Conservation (phyloP, 768 basidiomycete species). For the Boletus pseudopeckii region DNA sequence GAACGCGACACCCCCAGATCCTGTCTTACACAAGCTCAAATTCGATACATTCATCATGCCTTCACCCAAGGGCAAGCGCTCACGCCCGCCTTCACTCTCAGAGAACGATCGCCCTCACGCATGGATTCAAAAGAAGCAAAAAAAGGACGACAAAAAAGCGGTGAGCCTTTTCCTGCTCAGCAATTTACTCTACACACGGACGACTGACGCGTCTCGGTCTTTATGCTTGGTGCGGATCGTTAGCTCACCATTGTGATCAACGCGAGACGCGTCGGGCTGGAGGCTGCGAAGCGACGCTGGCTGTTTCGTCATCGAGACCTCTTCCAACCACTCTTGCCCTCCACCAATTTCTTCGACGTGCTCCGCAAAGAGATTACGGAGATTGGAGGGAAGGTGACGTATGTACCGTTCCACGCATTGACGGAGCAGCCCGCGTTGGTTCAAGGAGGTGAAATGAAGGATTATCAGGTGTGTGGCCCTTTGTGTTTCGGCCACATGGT, state of each 20-base stretch:
- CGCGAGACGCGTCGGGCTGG: conserved; percentile 35
- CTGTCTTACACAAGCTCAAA: not conserved
- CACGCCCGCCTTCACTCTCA: conserved; percentile 7
- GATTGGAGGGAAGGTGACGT: conserved; percentile 24
- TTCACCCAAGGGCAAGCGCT: conserved; percentile 16
- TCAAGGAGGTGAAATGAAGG: conserved; percentile 60
- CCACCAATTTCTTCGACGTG: conserved; percentile 37
- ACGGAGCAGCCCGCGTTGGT: conserved; percentile 50
- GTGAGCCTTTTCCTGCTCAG: conserved; percentile 23
- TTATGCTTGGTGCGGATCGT: not conserved
- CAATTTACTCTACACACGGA: not conserved
- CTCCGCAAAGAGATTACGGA: conserved; percentile 33
- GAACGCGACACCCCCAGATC: conserved; percentile 24
- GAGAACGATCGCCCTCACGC: not conserved
- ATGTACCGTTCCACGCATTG: conserved; percentile 37
- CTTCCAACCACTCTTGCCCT: conserved; percentile 47
- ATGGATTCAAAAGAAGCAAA: conserved; percentile 28
- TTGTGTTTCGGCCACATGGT: not conserved
- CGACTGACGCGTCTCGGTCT: not conserved
- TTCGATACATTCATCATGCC: conserved; percentile 13
- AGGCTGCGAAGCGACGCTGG: conserved; percentile 45
- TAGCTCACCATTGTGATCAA: conserved; percentile 43
- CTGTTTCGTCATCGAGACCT: conserved; percentile 41
- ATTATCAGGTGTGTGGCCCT: conserved; percentile 53
- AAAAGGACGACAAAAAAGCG: conserved; percentile 38